Evolutionary conservation across 2,329 filamentous ascomycete species (phyloP).

Genomic region (Harringtonia aguacate): DNA sequence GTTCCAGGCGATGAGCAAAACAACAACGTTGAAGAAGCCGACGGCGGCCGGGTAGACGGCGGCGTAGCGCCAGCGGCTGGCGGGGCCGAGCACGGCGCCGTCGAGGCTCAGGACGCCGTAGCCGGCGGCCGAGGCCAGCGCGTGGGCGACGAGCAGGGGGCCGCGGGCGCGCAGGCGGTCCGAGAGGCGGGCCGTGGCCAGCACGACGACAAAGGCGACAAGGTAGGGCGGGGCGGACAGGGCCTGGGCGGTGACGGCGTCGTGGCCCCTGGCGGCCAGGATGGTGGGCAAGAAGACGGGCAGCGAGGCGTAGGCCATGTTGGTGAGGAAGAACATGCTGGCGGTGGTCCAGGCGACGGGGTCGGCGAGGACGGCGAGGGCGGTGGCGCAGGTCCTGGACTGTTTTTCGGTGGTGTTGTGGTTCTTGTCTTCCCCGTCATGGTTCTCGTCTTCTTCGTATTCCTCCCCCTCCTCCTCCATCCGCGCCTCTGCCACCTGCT

Average conservation of each 20-base stretch:
- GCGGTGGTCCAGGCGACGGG: constrained; percentile 67
- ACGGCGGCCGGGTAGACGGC: constrained; percentile 68
- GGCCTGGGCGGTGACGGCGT: constrained; percentile 57
- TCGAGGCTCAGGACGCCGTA: constrained; percentile 50
- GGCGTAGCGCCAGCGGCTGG: constrained; percentile 50
- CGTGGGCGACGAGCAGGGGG: constrained; percentile 56
- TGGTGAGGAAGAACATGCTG: constrained; percentile 76
- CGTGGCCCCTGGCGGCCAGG: constrained; percentile 65
- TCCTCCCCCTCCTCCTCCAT: constrained; percentile 38
- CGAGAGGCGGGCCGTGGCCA: constrained; percentile 61
- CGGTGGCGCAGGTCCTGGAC: neutral
- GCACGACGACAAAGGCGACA: constrained; percentile 59
- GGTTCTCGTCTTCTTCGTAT: constrained; percentile 15
- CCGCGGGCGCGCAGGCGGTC: constrained; percentile 55
- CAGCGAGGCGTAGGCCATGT: constrained; percentile 79
- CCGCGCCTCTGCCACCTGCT: constrained; percentile 59
- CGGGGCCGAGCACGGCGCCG: constrained; percentile 22
- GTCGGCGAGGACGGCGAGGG: constrained; percentile 45
- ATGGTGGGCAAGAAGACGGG: constrained; percentile 83
- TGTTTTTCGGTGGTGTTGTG: constrained; percentile 7
- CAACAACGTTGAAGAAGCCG: constrained; percentile 78
- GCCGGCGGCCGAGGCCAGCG: constrained; percentile 52
- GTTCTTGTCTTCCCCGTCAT: constrained; percentile 6
- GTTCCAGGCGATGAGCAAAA: constrained; percentile 77
- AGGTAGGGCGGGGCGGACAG: constrained; percentile 77